These are phyloP conservation scores for Hypoxylon sp. DNA, from an alignment of 2,329 filamentous ascomycete species.

Conservation along the genomic window DNA sequence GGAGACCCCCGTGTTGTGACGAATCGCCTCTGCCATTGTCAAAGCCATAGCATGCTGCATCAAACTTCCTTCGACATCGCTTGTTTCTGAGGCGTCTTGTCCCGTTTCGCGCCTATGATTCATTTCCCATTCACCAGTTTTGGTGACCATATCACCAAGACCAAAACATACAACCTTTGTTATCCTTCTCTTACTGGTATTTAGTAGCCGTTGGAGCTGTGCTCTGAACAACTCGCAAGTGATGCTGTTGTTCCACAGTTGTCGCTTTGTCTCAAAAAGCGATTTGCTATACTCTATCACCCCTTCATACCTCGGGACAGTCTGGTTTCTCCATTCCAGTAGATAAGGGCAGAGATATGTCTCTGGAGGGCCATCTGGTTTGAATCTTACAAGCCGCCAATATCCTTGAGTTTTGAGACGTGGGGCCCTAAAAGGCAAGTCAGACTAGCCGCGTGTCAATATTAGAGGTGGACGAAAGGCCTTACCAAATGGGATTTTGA, in stretches of 20 bases:
- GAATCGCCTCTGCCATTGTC: constrained; percentile 43
- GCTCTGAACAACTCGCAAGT: constrained; percentile 42
- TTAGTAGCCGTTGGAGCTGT: constrained; percentile 39
- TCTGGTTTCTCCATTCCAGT: constrained; percentile 46
- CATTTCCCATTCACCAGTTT: constrained; percentile 42
- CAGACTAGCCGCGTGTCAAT: constrained; percentile 21
- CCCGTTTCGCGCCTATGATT: constrained; percentile 32
- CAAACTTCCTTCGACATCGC: constrained; percentile 25
- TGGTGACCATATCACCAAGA: constrained; percentile 45
- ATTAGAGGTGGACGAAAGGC: constrained; percentile 9
- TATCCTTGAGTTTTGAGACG: constrained; percentile 47
- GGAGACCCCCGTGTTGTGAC: constrained; percentile 11
- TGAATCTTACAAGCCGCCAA: constrained; percentile 35
- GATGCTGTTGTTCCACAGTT: constrained; percentile 43
- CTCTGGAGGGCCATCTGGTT: constrained; percentile 43
- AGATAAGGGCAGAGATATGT: constrained; percentile 50
- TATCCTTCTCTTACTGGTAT: constrained; percentile 35
- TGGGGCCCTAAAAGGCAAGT: constrained; percentile 39
- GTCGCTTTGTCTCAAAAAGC: constrained; percentile 36
- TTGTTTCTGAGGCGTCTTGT: constrained; percentile 36
- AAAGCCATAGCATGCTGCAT: constrained; percentile 47
- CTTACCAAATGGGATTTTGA: constrained; percentile 46
- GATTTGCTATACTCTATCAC: constrained; percentile 27
- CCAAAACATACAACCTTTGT: constrained; percentile 50
- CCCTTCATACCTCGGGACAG: constrained; percentile 37